phyloP scores from a whole-genome alignment of 1,284 basidiomycete genomes.

The Sanguinoderma infundibulare region DNA sequence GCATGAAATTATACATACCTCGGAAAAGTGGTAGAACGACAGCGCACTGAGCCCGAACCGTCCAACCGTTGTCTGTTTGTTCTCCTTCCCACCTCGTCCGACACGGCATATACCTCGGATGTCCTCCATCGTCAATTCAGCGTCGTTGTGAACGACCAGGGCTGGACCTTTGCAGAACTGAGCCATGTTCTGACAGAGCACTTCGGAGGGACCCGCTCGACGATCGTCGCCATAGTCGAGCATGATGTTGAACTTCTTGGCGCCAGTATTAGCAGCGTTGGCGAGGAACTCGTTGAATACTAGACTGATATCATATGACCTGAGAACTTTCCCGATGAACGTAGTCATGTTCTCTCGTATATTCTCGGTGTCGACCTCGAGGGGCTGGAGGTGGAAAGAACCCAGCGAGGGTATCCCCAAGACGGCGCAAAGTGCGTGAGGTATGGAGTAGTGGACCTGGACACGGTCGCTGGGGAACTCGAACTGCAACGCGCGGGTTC shows the following conservation, averaged over 20 bases:
- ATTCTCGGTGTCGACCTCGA: slow-evolving; percentile 25
- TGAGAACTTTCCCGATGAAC: slow-evolving; percentile 36
- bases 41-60: slow-evolving; percentile 55
- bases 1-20: slow-evolving; percentile 40
- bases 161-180: slow-evolving; percentile 40
- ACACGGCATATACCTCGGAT: slow-evolving; percentile 48
- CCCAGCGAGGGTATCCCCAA: slow-evolving; percentile 17
- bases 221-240: slow-evolving; percentile 35
- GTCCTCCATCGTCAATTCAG: slow-evolving; percentile 44
- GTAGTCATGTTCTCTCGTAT: slow-evolving; percentile 37
- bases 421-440: background rate
- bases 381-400: slow-evolving; percentile 15
- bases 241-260: slow-evolving; percentile 42
- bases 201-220: slow-evolving; percentile 11
- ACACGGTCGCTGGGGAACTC: slow-evolving; percentile 6
- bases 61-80: slow-evolving; percentile 44
- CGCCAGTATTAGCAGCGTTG: slow-evolving; percentile 53
- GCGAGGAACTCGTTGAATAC: slow-evolving; percentile 52
- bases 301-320: slow-evolving; percentile 45
- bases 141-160: slow-evolving; percentile 49
- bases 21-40: slow-evolving; percentile 53
- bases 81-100: slow-evolving; percentile 48
- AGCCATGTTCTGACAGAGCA: slow-evolving; percentile 39
- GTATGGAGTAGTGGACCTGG: slow-evolving; percentile 7
- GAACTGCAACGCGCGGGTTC: slow-evolving; percentile 6